phyloP scores from a whole-genome alignment of 139 green algal genomes.

The Auxenochlorella pyrenoidosa region DNA sequence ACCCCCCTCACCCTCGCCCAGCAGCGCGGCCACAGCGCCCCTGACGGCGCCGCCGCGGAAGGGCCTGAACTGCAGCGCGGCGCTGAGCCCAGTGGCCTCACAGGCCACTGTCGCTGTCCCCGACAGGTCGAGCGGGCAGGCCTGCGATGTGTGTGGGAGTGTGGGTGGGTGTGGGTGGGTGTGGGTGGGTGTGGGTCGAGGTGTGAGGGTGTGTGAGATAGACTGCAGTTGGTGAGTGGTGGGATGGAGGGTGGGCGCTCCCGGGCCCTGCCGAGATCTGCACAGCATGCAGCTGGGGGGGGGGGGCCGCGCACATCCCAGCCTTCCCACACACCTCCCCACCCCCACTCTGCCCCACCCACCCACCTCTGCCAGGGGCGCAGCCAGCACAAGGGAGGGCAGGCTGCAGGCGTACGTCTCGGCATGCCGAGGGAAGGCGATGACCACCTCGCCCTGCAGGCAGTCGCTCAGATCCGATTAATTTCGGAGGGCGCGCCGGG shows the following conservation, averaged over 20 bases:
- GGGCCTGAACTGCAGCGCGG: constrained; percentile 2
- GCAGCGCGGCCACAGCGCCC: constrained; percentile 10
- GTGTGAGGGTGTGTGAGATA: too few relatives aligned
- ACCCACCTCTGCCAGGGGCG: constrained; percentile 19
- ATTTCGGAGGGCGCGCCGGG: too few relatives aligned
- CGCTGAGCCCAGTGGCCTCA: constrained; percentile 11
- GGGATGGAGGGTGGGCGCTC: too few relatives aligned
- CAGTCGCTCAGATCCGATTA: too few relatives aligned
- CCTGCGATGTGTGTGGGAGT: too few relatives aligned
- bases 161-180: background rate
- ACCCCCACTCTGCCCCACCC: background rate
- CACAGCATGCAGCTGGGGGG: too few relatives aligned
- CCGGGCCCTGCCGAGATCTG: too few relatives aligned
- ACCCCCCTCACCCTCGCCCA: constrained; percentile 3
- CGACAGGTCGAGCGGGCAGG: constrained; percentile 13
- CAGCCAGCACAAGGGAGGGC: constrained; percentile 21
- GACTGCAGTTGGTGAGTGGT: too few relatives aligned
- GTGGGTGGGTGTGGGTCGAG: too few relatives aligned
- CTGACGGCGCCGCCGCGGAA: constrained; percentile 1
- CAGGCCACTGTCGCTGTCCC: background rate
- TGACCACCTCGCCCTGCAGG: background rate
- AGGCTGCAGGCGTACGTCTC: constrained; percentile 14
- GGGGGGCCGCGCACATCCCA: too few relatives aligned
- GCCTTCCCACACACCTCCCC: background rate
- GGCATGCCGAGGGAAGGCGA: constrained; percentile 5